Conservation (phyloP, 352 stramenopile genomes). For the Phytophthora chlamydospora region DNA sequence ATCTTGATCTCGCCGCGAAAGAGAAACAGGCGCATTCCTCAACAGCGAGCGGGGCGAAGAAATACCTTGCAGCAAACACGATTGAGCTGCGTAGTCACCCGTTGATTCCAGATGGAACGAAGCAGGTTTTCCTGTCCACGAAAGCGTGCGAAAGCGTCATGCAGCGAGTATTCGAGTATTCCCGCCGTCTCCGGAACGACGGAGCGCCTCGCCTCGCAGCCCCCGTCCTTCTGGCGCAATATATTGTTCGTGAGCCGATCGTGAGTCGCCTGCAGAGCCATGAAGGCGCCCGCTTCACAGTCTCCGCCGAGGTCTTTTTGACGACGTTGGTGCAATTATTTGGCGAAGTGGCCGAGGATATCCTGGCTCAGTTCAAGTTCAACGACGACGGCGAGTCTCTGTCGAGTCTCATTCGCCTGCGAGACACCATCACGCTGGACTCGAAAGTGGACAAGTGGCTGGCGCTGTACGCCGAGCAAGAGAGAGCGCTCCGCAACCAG, state of each 20-base stretch:
- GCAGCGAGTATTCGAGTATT: constrained; percentile 46
- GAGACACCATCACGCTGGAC: constrained; percentile 72
- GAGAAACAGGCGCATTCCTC: constrained; percentile 67
- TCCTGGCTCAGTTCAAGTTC: constrained; percentile 82
- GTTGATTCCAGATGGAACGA: constrained; percentile 62
- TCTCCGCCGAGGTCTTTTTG: constrained; percentile 53
- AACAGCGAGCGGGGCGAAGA: constrained; percentile 36
- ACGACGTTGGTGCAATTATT: constrained; percentile 53
- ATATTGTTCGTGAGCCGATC: constrained; percentile 37
- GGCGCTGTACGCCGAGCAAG: constrained; percentile 49
- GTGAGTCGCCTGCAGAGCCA: constrained; percentile 8
- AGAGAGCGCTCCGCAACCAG: constrained; percentile 55
- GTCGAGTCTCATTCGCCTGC: constrained; percentile 64
- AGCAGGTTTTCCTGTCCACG: constrained; percentile 50
- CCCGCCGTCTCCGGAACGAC: constrained; percentile 8
- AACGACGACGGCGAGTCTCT: constrained; percentile 83
- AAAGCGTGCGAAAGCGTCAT: constrained; percentile 55
- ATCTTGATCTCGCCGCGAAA: constrained; percentile 62
- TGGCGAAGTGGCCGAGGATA: constrained; percentile 65
- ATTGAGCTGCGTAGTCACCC: constrained; percentile 46
- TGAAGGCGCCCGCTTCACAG: constrained; percentile 27
- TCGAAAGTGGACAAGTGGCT: constrained; percentile 57
- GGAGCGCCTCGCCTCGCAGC: constrained; percentile 15
- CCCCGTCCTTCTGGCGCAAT: constrained; percentile 47
- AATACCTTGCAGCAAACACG: constrained; percentile 46